Evolutionary conservation across 2,329 filamentous ascomycete genomes (phyloP), one percentile per base, ranked within the genome.

Genomic region (Aureobasidium mangrovei): DNA sequence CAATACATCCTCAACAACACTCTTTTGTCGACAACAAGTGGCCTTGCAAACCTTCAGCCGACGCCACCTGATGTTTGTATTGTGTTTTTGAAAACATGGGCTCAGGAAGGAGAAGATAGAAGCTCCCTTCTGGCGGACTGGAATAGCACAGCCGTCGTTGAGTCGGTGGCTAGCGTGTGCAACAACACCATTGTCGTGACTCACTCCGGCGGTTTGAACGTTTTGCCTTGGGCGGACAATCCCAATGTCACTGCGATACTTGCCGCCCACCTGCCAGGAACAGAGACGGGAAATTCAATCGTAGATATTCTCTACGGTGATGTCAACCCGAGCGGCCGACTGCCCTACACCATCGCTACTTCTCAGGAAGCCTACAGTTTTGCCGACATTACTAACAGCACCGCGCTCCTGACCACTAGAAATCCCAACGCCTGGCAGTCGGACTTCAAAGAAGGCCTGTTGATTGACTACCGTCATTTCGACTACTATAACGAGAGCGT

Each of bases 41-140:
- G 64, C n/a, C 64, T 65, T 12, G 26, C 53, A 3, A 24, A 36
- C 6, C 55, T 56, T 27, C 31, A 39, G 5, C 53, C 53, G 12
- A 45, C 56, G 2, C 56, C 56, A 32, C 69, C 72, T 6, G 70
- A 74, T 7, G 76, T 80, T 7, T 74, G 60, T 64, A 69, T 83
- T n/a, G 79, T 83, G 31, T 79, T 83, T 66, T 69, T 82, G 55
- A 83, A 82, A 77, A 77, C 64, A 10, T 76, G 67, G 64, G 73
- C 74, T 0, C 64, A 67, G 2, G 75, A 77, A 62, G 72, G 68
- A 42, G 63, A 59, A n/a, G 75, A 77, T 57, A 67, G 75, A 24
- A 56, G 57, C 3, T 63, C 64, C 5, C 64, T 76, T 4, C 60
- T 65, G 28, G 62, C 68, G n/a, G 72, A 75, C 60, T 74, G 70